A percentile compares a stretch with the other conserved stretches of the same genome.
Evolutionary conservation across 495 filamentous ascomycete genomes (phyloP).

Genomic region (Neurospora intermedia): DNA sequence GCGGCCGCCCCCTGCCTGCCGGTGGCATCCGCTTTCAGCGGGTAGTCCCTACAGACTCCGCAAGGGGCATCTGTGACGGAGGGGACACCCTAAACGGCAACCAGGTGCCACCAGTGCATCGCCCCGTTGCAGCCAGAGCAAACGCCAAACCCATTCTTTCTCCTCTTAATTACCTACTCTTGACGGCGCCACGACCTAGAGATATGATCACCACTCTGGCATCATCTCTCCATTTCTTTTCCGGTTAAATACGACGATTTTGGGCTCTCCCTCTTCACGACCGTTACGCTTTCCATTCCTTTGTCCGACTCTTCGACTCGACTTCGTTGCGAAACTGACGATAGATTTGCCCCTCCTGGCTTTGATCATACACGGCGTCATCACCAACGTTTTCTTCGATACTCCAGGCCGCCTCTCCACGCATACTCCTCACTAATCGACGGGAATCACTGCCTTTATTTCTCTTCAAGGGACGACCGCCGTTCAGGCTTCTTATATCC

Average conservation of each 20-base stretch:
- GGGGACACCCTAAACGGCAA: neutral
- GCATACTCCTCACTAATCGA: neutral
- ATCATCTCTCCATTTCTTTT: slow-evolving; percentile 6
- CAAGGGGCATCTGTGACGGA: neutral
- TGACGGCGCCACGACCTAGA: neutral
- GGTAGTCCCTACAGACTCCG: neutral
- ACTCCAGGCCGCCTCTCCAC: neutral
- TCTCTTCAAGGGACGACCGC: neutral
- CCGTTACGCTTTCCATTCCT: slow-evolving; percentile 16
- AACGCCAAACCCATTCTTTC: neutral
- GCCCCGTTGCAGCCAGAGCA: neutral
- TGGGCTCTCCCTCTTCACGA: slow-evolving; percentile 11
- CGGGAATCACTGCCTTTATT: neutral
- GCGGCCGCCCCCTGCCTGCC: neutral
- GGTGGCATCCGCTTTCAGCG: neutral
- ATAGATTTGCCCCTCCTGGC: neutral
- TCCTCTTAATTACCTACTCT: neutral
- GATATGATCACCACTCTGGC: slow-evolving; percentile 3
- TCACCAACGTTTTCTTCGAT: neutral
- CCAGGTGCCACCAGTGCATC: neutral
- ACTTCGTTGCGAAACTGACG: neutral
- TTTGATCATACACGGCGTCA: neutral
- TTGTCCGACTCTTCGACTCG: slow-evolving; percentile 3
- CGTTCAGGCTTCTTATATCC: neutral
- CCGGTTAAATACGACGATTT: slow-evolving; percentile 2